Base-by-base conservation (phyloP, 192 early-diverging fungal species). In the Piromyces finnis region DNA sequence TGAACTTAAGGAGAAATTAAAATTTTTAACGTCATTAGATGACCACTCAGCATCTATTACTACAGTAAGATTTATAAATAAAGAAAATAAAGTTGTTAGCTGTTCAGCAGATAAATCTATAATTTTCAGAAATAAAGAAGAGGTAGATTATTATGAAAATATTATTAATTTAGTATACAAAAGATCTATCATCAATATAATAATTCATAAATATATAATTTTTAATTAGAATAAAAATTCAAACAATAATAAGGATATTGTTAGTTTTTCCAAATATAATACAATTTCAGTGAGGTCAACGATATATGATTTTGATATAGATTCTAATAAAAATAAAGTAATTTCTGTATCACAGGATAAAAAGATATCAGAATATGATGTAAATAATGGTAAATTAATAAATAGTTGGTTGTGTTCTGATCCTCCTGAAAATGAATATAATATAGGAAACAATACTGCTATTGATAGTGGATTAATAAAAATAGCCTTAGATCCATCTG, bases 21-120 rank as follows among this genome's bases (percentile, higher is more conserved):
- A 89, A 17, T 81, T 95, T 17, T 84, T 93, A 13, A 92, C 94
- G 78, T 95, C 93, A 30, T 82, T 95, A 35, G 94, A 94, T 39
- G 94, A 95, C 79, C 94, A 95, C 79, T 93, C 94, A 77, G 93
- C 93, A 1, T 93, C 94, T 1, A 91, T 95, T 6, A 94, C 92
- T 12, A 85, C 88, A 28, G 89, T 95, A 41, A 86, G 86, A 78
- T 95, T 95, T 81, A 84, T 89, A 12, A 85, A 87, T 77, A 83
- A 86, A 78, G 94, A 93, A 22, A 84, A 83, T 28, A 88, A 86
- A 29, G 84, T 95, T 30, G 86, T 95, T 59, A 95, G 92, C 79
- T 94, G 92, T 82, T 92, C 88, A 14, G 93, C 93, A 14, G 94
- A 95, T 81, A 95, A 95, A 84, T 92, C 92, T 28, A 83, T 95